phyloP scores from a whole-genome alignment of 2,329 filamentous ascomycete species.

The Colletotrichum neosansevieriae region DNA sequence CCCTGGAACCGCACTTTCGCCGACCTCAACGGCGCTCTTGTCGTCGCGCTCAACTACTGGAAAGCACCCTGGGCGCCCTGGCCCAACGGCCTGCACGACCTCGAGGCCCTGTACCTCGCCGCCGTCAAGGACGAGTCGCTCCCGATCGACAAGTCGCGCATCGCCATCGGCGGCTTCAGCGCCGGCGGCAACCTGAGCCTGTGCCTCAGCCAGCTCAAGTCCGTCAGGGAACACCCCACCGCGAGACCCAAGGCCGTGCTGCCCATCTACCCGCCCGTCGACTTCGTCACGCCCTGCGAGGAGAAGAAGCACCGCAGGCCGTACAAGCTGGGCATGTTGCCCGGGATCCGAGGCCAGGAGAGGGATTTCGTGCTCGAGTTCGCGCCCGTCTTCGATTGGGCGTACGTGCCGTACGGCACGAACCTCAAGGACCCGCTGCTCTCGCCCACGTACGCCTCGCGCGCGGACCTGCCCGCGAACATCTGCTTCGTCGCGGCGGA shows the following conservation, averaged over 20 bases:
- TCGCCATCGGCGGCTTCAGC: conserved; percentile 62
- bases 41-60: conserved; percentile 62
- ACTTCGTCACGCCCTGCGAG: conserved; percentile 47
- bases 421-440: conserved; percentile 50
- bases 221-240: conserved; percentile 45
- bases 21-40: conserved; percentile 53
- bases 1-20: conserved; percentile 59
- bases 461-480: conserved; percentile 48
- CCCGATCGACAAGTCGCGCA: conserved; percentile 56
- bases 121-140: conserved; percentile 58
- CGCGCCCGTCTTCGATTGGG: conserved; percentile 49
- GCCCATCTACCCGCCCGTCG: conserved; percentile 56
- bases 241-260: conserved; percentile 50
- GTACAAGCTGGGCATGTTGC: conserved; percentile 43
- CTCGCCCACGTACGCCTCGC: conserved; percentile 49
- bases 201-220: conserved; percentile 53
- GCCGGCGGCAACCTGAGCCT: conserved; percentile 64
- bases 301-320: conserved; percentile 44
- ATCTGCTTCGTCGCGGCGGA: conserved; percentile 54
- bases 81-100: conserved; percentile 58
- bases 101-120: conserved; percentile 56
- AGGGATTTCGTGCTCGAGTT: conserved; percentile 41
- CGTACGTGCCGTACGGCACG: conserved; percentile 48
- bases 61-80: conserved; percentile 60
- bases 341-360: conserved; percentile 40